Evolutionary conservation across 768 basidiomycete species (phyloP).

Genomic region (Calocybe gangraenosa): DNA sequence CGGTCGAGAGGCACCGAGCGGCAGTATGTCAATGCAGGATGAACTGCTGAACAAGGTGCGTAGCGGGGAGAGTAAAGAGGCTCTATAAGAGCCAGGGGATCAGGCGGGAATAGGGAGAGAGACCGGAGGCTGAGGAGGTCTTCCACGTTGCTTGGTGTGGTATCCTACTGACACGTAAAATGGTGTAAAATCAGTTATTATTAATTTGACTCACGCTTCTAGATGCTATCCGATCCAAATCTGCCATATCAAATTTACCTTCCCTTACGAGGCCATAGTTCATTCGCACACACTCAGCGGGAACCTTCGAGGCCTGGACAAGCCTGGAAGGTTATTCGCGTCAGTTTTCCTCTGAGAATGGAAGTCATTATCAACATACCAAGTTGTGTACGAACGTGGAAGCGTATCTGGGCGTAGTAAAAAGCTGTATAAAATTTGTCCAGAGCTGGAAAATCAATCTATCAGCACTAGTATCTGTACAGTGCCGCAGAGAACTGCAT

Average conservation of each 20-base stretch:
- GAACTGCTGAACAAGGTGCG: conserved; percentile 67
- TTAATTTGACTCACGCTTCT: conserved; percentile 43
- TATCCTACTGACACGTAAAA: conserved; percentile 49
- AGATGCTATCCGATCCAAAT: conserved; percentile 51
- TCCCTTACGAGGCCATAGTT: conserved; percentile 59
- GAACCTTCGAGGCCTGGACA: conserved; percentile 59
- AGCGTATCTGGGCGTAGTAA: conserved; percentile 80
- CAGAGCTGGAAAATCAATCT: conserved; percentile 44
- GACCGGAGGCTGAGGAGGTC: conserved; percentile 42
- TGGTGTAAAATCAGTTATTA: too few relatives aligned
- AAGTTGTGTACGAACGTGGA: conserved; percentile 67
- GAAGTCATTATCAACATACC: conserved; percentile 41
- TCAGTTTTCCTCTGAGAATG: neutral
- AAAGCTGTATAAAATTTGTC: conserved; percentile 82
- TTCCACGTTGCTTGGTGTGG: conserved; percentile 46
- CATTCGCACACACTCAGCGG: conserved; percentile 52
- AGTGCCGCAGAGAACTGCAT: conserved; percentile 18
- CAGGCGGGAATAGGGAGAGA: conserved; percentile 28
- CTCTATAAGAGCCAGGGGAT: conserved; percentile 14
- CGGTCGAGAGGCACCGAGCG: conserved; percentile 57
- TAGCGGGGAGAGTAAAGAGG: conserved; percentile 45
- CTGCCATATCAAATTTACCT: conserved; percentile 48
- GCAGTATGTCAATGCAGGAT: conserved; percentile 69
- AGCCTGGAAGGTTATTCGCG: conserved; percentile 48
- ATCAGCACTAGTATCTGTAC: too few relatives aligned